A percentile compares a stretch with the other conserved stretches of the same genome.
phyloP scores from a whole-genome alignment of 306 rosid genomes.

The Medicago arabica region DNA sequence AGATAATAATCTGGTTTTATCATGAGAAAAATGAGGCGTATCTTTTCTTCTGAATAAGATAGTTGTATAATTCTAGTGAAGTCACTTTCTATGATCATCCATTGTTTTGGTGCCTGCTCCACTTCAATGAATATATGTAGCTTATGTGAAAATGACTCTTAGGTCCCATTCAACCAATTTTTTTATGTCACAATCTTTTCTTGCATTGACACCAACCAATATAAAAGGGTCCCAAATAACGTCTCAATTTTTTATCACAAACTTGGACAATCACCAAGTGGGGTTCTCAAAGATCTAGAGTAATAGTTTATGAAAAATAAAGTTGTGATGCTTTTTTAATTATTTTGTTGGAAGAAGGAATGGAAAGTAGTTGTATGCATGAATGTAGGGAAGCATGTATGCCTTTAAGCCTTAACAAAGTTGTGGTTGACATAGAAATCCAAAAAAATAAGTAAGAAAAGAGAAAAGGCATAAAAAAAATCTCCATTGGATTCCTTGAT shows the following conservation, averaged over 20 bases:
- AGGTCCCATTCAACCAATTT: conserved; percentile 46
- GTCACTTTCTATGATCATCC: conserved; percentile 3
- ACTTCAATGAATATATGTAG: conserved; percentile 36
- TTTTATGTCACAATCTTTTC: conserved; percentile 25
- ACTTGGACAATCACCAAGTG: conserved; percentile 38
- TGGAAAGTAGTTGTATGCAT: conserved; percentile 48
- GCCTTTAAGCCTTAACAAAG: conserved; percentile 53
- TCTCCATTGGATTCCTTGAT: conserved; percentile 56
- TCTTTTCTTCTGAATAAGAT: neutral
- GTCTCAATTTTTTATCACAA: conserved; percentile 23
- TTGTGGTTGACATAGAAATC: conserved; percentile 39
- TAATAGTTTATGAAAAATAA: conserved; percentile 4
- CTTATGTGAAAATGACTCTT: conserved; percentile 14
- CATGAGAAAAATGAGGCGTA: too few relatives aligned
- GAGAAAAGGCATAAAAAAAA: conserved; percentile 28
- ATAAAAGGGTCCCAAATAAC: conserved; percentile 24
- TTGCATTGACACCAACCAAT: conserved; percentile 39
- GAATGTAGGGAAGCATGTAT: conserved; percentile 48
- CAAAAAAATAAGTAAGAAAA: neutral
- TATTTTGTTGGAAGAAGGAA: neutral
- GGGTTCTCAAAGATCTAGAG: conserved; percentile 33
- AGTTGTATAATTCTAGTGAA: neutral
- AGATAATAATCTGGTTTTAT: too few relatives aligned
- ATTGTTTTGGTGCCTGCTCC: conserved; percentile 40
- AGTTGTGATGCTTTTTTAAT: conserved; percentile 23